Evolutionary conservation across 495 filamentous ascomycete species (phyloP).

Genomic region (Jackrogersella minutella): DNA sequence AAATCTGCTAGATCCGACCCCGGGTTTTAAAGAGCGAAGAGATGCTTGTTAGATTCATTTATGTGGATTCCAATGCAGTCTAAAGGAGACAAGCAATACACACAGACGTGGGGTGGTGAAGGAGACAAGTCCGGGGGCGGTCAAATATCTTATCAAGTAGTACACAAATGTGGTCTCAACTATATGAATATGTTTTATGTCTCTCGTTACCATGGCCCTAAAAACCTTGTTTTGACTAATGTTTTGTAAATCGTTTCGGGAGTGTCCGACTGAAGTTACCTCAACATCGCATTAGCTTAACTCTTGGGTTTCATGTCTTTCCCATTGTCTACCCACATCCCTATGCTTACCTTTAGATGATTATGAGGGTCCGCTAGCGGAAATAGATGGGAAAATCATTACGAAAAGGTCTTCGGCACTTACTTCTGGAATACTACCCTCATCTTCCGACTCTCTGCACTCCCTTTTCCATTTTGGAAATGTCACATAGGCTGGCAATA

Average conservation of each 20-base stretch:
- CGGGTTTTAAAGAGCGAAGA: conserved; percentile 10
- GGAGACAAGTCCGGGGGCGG: background rate
- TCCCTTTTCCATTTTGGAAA: background rate
- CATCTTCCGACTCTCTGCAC: no score
- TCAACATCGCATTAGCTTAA: conserved; percentile 13
- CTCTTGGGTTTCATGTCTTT: conserved; percentile 17
- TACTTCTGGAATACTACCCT: conserved; percentile 1
- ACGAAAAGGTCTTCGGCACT: conserved; percentile 20
- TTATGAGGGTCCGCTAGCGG: conserved; percentile 21
- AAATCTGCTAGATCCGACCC: conserved; percentile 10
- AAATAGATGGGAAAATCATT: background rate
- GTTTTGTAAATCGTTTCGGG: conserved; percentile 8
- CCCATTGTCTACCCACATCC: conserved; percentile 3
- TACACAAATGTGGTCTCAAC: conserved; percentile 4
- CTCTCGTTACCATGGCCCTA: background rate
- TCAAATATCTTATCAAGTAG: conserved; percentile 3
- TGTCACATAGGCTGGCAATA: background rate
- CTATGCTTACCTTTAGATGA: background rate
- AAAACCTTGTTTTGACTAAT: conserved; percentile 8
- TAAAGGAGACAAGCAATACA: conserved; percentile 13
- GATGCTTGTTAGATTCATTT: background rate
- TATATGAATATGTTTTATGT: background rate
- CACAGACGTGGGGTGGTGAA: background rate
- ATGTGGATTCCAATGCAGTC: conserved; percentile 12
- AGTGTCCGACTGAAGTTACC: background rate